Evolutionary conservation across 202 grass and related monocot genomes (phyloP), one percentile per base, ranked within the genome.

Genomic region (Alloteropsis angusta): DNA sequence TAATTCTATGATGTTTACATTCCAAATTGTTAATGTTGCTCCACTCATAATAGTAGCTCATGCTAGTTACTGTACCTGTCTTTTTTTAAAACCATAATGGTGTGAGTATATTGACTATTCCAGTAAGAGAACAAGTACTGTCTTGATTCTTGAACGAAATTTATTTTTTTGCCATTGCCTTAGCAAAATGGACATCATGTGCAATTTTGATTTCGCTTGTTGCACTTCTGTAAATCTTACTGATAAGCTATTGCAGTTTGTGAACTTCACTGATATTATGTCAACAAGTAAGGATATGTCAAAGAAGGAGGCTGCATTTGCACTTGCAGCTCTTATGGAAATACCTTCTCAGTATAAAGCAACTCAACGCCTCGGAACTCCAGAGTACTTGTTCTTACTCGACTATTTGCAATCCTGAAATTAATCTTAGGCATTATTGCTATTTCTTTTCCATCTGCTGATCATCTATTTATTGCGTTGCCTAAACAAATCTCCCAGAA

Each of bases 261-360:
- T 98, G 55, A 94, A 98, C 84, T 94, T 98, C 37, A 98, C 92
- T 68, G 81, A 55, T 61, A 98, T 98, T 66, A 98, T 94, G 95
- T 92, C 85, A 48, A 82, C 85, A 81, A 92, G 70, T 14, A 89
- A 78, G 74, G 78, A 92, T 43, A 87, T 87, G 78, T 72, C 87
- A 70, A 98, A 94, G 85, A 92, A 92, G 62, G 95, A 98, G 79
- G 89, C 92, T 72, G 81, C 87, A 72, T 98, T 97, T 85, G 88
- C 94, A 46, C 89, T 97, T 70, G 72, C 91, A 84, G 94, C 89
- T 49, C 92, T 95, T 45, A 95, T 95, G 92, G 92, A 95, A 87
- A 95, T 95, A 73, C 92, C 92, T 70, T 50, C 74, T 66, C 92
- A 95, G 65, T 95, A 87, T 81, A 95, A 86, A 92, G 84, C 86